Evolutionary conservation across 2,329 filamentous ascomycete species (phyloP).

Genomic region (Celoporthe dispersa): DNA sequence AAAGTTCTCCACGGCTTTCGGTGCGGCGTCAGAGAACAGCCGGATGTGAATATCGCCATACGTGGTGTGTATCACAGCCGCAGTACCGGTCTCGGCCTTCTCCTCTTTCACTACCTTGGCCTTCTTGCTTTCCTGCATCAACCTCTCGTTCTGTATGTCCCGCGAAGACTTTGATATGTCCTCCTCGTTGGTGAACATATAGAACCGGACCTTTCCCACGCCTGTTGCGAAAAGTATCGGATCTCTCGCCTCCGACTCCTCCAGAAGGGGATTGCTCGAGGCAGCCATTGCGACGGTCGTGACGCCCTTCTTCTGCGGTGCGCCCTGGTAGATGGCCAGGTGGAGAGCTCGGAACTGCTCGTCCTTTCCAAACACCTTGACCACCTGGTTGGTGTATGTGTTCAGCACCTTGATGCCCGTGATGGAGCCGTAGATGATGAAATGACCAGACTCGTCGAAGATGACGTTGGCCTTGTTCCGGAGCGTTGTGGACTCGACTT

Average conservation of each 20-base stretch:
- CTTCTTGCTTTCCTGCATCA: conserved; percentile 63
- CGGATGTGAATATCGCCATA: conserved; percentile 93
- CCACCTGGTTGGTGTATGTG: conserved; percentile 88
- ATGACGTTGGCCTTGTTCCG: conserved; percentile 80
- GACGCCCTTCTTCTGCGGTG: conserved; percentile 90
- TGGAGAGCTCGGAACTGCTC: conserved; percentile 85
- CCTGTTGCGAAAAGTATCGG: conserved; percentile 87
- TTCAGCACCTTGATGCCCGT: conserved; percentile 94
- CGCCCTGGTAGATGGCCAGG: conserved; percentile 88
- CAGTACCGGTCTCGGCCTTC: conserved; percentile 72
- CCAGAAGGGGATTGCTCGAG: conserved; percentile 87
- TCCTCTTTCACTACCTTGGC: conserved; percentile 64
- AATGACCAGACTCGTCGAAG: conserved; percentile 96
- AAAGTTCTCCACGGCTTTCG: conserved; percentile 96
- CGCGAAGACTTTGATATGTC: conserved; percentile 82
- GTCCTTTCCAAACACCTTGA: conserved; percentile 88
- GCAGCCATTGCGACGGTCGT: conserved; percentile 98
- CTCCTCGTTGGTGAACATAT: conserved; percentile 94
- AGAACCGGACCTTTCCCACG: conserved; percentile 88
- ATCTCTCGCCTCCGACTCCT: conserved; percentile 88
- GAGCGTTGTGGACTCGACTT: conserved; percentile 73
- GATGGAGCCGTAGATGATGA: conserved; percentile 92
- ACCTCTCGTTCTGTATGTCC: conserved; percentile 95
- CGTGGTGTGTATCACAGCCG: conserved; percentile 87
- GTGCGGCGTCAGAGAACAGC: conserved; percentile 89